Evolutionary conservation across 306 rosid genomes (phyloP), one percentile per base, ranked within the genome.

Genomic region (Cicer cuneatum): DNA sequence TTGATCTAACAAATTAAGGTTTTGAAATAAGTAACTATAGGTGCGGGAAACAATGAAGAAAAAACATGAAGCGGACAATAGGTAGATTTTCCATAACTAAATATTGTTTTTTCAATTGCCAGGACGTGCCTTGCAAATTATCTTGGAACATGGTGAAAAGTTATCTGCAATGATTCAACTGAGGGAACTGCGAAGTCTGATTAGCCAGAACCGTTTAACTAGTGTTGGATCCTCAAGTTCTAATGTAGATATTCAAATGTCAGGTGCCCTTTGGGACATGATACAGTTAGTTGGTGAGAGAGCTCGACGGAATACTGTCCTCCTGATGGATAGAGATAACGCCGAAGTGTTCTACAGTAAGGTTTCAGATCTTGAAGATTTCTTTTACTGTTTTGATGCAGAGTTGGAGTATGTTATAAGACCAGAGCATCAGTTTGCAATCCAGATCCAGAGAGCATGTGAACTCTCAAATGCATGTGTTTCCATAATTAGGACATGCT

Each of bases 191-290:
- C 98, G 91, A 82, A 87, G 88, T 62, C 59, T 82, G 71, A 90
- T 87, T 77, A 79, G 90, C 85, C 91, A 90, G 86, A 90, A 87
- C 68, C 93, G 92, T 68, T 84, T 92, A 48, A 69, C 78, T 81
- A 80, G 78, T 77, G 79, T 61, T 76, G 82, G 80, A 73, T 84
- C 86, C 82, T 69, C 82, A n/a, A 69, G 53, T 82, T 75, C 86
- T 56, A 82, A 74, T 80, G 57, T 70, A 58, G 93, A 88, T 78
- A 80, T 80, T 75, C 94, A 86, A 16, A 77, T 82, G 79, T 85
- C 98, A 62, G 97, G 98, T 68, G 94, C 96, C 78, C 89, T 94
- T 45, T 94, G 98, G 98, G 98, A 94, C 89, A 82, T 94, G 83
- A 85, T 94, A 78, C 98, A 91, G 80, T 77, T 88, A 73, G 96